phyloP scores from a whole-genome alignment of 805 yeast genomes.

The Sugiyamaella lignohabitans region DNA sequence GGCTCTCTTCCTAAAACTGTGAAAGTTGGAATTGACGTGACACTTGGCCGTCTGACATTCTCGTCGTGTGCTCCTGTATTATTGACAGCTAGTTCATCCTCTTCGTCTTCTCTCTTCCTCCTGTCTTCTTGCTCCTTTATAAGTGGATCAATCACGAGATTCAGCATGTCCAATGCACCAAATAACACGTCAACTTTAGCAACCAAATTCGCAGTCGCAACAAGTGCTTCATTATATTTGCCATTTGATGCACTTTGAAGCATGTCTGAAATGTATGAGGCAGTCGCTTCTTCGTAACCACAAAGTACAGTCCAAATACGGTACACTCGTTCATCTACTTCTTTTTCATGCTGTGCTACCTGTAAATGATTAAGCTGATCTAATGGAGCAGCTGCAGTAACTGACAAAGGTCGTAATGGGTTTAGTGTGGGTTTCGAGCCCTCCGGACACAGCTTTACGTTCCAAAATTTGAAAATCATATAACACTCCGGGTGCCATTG shows the following conservation, averaged over 20 bases:
- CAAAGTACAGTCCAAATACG: slow-evolving; percentile 83
- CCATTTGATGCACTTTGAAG: slow-evolving; percentile 73
- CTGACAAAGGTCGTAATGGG: slow-evolving; percentile 15
- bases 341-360: slow-evolving; percentile 43
- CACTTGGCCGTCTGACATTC: no score
- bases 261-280: slow-evolving; percentile 87
- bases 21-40: slow-evolving; percentile 9
- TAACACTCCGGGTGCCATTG: slow-evolving; percentile 99
- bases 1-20: slow-evolving; percentile 50
- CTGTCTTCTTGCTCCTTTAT: slow-evolving; percentile 10
- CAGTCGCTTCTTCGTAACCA: slow-evolving; percentile 84
- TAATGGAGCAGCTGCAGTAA: slow-evolving; percentile 10
- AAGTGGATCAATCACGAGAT: slow-evolving; percentile 22
- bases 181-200: slow-evolving; percentile 71
- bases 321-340: slow-evolving; percentile 52
- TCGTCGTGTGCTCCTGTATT: neutral
- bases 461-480: slow-evolving; percentile 97
- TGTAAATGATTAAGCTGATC: slow-evolving; percentile 14
- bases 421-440: slow-evolving; percentile 13
- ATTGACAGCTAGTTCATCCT: neutral
- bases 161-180: slow-evolving; percentile 57
- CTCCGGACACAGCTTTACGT: slow-evolving; percentile 55
- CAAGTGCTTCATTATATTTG: slow-evolving; percentile 59
- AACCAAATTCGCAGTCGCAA: slow-evolving; percentile 65
- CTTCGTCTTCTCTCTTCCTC: slow-evolving; percentile 1